Base-by-base conservation (phyloP, 371 early-diverging fungal genomes). In the Rhizopus arrhizus region DNA sequence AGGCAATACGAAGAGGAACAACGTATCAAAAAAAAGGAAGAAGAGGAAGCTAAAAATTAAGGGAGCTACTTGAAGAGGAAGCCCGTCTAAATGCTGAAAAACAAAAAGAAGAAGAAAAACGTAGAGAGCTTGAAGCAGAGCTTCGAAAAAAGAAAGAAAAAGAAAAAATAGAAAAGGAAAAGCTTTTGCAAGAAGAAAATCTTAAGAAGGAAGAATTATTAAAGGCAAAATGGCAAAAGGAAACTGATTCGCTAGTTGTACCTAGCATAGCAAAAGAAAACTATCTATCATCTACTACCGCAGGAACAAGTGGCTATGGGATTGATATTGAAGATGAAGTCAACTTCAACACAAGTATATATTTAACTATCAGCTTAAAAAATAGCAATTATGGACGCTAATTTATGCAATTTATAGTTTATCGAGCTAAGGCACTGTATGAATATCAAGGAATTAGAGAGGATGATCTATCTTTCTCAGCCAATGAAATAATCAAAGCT, bases 321-420 rank as follows among this genome's bases (percentile, higher is more conserved):
- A 58, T 75, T 40, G 80, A 80, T 55, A 58, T 80, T 29, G 77
- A 75, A 49, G 80, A 80, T 52, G 80, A 80, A 66, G 80, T 80
- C 2, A 75, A 80, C 54, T 80, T 80, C 56, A 64, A 62, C 15
- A 73, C 66, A 35, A 74, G 80, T 77, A 75, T 65, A 72, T 56
- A 15, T 13, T 29, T 8, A 32, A 4, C n/a, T 45, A 11, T 53
- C 7, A 42, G 28, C 5, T 28, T 49, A 12, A 53, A 53, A 28
- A 52, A 45, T 33, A 36, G 41, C 13, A 53, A 13, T 45, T 5
- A 15, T 31, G 13, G 11, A 5, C 9, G 28, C 36, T 47, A 36
- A 41, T 51, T 47, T 46, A 50, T 28, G 8, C 40, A 22, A 22
- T 36, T 33, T 50, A 10, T 56, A 77, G 78, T 72, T 35, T 81